Evolutionary conservation across 1,139 yeast species (phyloP).

Genomic region (Pichia sp.): DNA sequence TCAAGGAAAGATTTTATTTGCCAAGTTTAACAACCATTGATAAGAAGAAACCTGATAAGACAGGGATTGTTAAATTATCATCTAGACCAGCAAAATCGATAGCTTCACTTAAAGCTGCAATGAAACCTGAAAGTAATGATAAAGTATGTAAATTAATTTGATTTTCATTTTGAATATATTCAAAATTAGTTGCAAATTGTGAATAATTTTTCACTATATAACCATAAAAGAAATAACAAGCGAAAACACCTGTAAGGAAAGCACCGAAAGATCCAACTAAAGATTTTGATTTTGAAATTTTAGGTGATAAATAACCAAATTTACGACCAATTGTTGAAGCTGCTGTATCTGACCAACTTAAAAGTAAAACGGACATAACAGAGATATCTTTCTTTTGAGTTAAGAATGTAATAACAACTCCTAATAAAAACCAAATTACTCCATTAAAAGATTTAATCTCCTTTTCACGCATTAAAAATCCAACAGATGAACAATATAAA

Average conservation of each 20-base stretch:
- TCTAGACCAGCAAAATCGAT: constrained; percentile 69
- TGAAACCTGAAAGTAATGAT: constrained; percentile 62
- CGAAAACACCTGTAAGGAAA: constrained; percentile 58
- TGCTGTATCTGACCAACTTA: constrained; percentile 97
- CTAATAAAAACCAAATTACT: constrained; percentile 75
- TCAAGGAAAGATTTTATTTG: constrained; percentile 1
- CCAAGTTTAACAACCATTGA: constrained; percentile 10
- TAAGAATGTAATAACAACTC: constrained; percentile 62
- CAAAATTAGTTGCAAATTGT: constrained; percentile 40
- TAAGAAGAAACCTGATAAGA: constrained; percentile 24
- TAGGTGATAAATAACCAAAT: constrained; percentile 79
- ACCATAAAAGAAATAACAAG: constrained; percentile 65
- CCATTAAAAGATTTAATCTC: constrained; percentile 75
- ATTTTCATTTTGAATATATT: constrained; percentile 61
- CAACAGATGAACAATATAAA: constrained; percentile 56
- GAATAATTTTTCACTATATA: constrained; percentile 56
- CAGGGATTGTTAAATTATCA: constrained; percentile 92
- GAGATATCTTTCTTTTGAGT: constrained; percentile 75
- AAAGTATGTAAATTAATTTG: constrained; percentile 42
- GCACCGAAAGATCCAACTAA: constrained; percentile 89
- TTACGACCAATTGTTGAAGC: constrained; percentile 89
- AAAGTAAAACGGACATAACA: constrained; percentile 63
- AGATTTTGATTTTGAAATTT: constrained; percentile 64
- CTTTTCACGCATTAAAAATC: constrained; percentile 75
- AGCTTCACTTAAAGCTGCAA: constrained; percentile 83